Base-by-base conservation (phyloP, 768 basidiomycete genomes). In the Tricholoma sp. region DNA sequence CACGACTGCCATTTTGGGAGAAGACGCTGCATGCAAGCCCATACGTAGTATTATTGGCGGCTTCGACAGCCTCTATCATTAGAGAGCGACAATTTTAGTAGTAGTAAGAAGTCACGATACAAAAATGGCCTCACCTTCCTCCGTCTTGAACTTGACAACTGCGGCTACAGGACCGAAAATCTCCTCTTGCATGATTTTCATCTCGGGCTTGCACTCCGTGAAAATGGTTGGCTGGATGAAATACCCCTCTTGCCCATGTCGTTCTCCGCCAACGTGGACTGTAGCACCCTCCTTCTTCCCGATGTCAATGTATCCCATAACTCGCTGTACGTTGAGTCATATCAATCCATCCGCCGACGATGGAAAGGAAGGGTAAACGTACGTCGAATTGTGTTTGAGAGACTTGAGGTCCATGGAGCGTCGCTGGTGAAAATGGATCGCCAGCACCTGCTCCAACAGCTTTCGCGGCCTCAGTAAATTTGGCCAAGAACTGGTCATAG, bases 161-260 rank as follows among this genome's bases (percentile, higher is more conserved):
- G 83, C 86, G 56, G 82, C 80, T 44, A 90, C 87, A 10, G 89
- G 88, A 1, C 88, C 87, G 59, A 89, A 89, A 57, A 89, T 88
- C 68, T 89, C 81, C 60, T 85, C 83, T 53, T 67, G 68, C 24
- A 86, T 83, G 57, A 89, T 87, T 66, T 77, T 81, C 85, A 88
- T 88, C 44, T 83, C 77, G 9, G 80, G 76, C 31, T 68, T 77
- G 9, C 79, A 77, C 62, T 88, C 75, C 34, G 83, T 80, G 70
- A 89, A 85, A 61, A 89, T 77, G 7, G 89, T 90, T 1, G 83
- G 88, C 57, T 67, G 57, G 65, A 91, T 81, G 70, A 83, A 89
- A 76, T 74, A 89, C 3, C 74, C 90, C 57, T 67, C 61, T 1
- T 55, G 55, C 18, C 69, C 69, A 20, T 82, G 72, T 32, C 79